Base-by-base conservation (phyloP, 2,329 filamentous ascomycete species). In the Moelleriella libera region DNA sequence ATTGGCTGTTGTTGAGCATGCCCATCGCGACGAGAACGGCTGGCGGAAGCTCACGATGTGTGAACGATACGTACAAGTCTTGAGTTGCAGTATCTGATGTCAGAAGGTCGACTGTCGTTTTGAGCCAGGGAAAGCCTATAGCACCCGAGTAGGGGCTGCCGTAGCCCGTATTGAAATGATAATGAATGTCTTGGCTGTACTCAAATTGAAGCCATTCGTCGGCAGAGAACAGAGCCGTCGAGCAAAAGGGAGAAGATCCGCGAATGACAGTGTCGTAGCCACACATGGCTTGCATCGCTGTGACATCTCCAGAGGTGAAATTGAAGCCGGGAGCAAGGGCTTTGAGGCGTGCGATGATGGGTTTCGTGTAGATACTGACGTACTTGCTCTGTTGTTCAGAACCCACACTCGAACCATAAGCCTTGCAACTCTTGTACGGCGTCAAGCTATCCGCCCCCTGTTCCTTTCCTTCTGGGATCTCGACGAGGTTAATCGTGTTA, bases 171-270 rank as follows among this genome's bases (percentile, higher is more conserved):
- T 83, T 84, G 61, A 80, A 77, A 56, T 78, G 75, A 57, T 82
- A 83, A 55, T 73, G 71, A 51, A 83, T 63, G 51, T 83, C 79
- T 51, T 78, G 78, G 10, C 74, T 69, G 57, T 83, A 83, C 60
- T 83, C 79, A 63, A 79, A 83, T 2, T 67, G 67, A n/a, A 83
- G 72, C 79, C 78, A 82, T 51, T 82, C 78, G 52, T 78, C 71
- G 0, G 76, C 69, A 1, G 69, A 66, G 56, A 83, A 82, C 10
- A 81, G 66, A 12, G 72, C 67, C 0, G 77, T 65, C 47, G 75
- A 69, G 62, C 79, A 83, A 59, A 82, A 82, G 0, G 72, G 71
- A 0, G 78, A 82, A 43, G 68, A 72, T 2, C 79, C 79, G 1
- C 71, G 71, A 50, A 82, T 80, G 14, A 82, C 78, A 0, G 74